These are phyloP conservation scores for Coemansia sp. DNA, from an alignment of 371 early-diverging fungal genomes.

Conservation along the genomic window DNA sequence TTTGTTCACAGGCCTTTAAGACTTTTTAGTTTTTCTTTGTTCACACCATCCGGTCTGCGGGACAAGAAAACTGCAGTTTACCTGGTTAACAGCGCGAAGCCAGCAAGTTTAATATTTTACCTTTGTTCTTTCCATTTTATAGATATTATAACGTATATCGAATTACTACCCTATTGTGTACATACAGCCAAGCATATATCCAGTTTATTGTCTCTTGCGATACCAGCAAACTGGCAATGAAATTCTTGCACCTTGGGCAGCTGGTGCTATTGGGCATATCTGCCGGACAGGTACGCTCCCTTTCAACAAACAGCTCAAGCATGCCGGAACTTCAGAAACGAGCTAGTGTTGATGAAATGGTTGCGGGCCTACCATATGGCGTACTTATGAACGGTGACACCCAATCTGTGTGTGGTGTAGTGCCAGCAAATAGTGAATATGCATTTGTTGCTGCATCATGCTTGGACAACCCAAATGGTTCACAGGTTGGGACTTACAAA, in stretches of 20 bases:
- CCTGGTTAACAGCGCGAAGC: too few species aligned
- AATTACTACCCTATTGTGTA: not conserved
- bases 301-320: not conserved
- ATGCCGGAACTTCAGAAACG: not conserved
- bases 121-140: not conserved
- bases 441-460: constrained; percentile 16
- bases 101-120: too few species aligned
- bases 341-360: not conserved
- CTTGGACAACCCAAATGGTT: not conserved
- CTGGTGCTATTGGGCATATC: not conserved
- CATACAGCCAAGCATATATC: too few species aligned
- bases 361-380: constrained; percentile 3
- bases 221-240: not conserved
- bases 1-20: too few species aligned
- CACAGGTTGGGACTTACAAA: constrained; percentile 5
- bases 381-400: constrained; percentile 2
- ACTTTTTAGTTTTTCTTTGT: too few species aligned
- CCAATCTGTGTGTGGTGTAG: constrained; percentile 5
- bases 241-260: not conserved
- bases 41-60: too few species aligned
- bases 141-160: not conserved
- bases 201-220: not conserved
- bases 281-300: not conserved
- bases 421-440: not conserved
- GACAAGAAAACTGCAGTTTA: too few species aligned